Percentiles rank a stretch among this genome's conserved stretches.
phyloP scores from a whole-genome alignment of 73 alveolate species.

The Paramecium pentaurelia region DNA sequence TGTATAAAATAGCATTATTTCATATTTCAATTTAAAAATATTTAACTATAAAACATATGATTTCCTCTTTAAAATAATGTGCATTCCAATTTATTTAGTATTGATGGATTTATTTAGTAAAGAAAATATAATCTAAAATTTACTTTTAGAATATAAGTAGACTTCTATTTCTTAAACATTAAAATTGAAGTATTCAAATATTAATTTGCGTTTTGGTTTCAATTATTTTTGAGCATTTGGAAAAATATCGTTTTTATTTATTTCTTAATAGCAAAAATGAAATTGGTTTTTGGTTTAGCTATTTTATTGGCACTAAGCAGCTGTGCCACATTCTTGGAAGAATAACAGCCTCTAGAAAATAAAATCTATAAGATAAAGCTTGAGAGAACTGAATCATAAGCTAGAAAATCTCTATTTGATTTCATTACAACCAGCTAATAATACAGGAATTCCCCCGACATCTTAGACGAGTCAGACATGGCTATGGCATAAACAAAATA shows the following conservation, averaged over 20 bases:
- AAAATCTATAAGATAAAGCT: constrained; percentile 12
- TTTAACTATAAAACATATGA: too few relatives aligned
- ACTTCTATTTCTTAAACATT: too few relatives aligned
- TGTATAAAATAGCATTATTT: too few relatives aligned
- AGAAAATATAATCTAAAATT: too few relatives aligned
- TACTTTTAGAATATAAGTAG: too few relatives aligned
- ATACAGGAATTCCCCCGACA: not conserved
- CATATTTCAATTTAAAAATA: too few relatives aligned
- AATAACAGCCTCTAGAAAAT: not conserved
- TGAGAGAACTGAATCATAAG: not conserved
- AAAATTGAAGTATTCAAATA: not conserved
- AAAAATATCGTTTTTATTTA: not conserved
- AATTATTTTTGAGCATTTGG: not conserved
- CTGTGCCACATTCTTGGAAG: constrained; percentile 35
- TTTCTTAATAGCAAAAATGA: not conserved
- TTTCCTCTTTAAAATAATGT: too few relatives aligned
- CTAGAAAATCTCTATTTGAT: not conserved
- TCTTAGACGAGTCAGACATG: not conserved
- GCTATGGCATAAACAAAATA: not conserved
- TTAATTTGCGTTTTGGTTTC: not conserved
- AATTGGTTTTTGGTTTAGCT: not conserved
- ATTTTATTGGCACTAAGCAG: not conserved
- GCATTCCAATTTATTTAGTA: too few relatives aligned
- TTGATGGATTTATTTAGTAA: too few relatives aligned
- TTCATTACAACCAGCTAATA: constrained; percentile 39